phyloP scores from a whole-genome alignment of 148 eudicot genomes.

The Chenopodium berlandieri region DNA sequence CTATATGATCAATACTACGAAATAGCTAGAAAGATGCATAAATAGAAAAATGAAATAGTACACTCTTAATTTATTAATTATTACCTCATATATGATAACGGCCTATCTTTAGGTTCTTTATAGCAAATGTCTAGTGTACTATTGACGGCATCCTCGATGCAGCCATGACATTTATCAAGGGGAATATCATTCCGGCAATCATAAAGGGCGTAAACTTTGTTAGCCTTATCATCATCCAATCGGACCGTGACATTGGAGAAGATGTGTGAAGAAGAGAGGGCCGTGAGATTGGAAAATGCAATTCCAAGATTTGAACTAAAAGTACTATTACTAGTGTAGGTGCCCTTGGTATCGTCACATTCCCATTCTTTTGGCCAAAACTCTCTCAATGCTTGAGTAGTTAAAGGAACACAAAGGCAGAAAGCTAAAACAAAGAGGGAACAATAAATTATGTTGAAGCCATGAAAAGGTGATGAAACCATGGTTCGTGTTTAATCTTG shows the following conservation, averaged over 20 bases:
- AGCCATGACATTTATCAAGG: slow-evolving; percentile 7
- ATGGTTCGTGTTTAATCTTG: too few relatives aligned
- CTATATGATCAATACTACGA: too few relatives aligned
- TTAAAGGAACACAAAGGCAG: not conserved
- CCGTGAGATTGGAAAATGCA: slow-evolving; percentile 12
- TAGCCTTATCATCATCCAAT: not conserved
- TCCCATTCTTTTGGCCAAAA: slow-evolving; percentile 6
- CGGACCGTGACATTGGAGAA: slow-evolving; percentile 13
- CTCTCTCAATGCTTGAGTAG: not conserved
- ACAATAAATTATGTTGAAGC: not conserved
- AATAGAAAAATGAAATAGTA: too few relatives aligned
- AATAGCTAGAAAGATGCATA: too few relatives aligned
- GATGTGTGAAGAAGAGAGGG: slow-evolving; percentile 5
- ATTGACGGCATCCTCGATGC: slow-evolving; percentile 15
- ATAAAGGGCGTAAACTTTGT: slow-evolving; percentile 19
- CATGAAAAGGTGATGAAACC: not conserved
- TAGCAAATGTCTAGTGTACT: not conserved
- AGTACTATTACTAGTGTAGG: slow-evolving; percentile 8
- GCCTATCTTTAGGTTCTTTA: slow-evolving; percentile 2
- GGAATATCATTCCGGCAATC: slow-evolving; percentile 26
- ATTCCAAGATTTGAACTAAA: not conserved
- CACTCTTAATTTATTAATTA: too few relatives aligned
- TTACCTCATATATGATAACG: slow-evolving; percentile 22
- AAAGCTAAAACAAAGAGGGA: not conserved
- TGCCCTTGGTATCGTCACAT: slow-evolving; percentile 11